Percentiles rank a stretch among this genome's conserved stretches.
phyloP scores from a whole-genome alignment of 371 early-diverging fungal genomes.

The Mortierella sp. region DNA sequence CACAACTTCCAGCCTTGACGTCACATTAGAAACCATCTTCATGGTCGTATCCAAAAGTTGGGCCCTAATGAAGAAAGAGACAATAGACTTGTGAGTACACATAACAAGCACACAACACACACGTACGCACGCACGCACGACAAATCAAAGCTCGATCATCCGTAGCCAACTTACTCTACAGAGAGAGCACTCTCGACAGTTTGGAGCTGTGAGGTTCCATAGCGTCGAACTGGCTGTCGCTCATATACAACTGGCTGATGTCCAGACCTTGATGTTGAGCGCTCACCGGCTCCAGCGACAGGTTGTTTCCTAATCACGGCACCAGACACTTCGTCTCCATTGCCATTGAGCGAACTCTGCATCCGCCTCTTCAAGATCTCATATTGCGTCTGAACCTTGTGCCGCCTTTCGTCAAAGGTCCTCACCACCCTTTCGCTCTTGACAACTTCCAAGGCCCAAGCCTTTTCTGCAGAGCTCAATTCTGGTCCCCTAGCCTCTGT shows the following conservation, averaged over 20 bases:
- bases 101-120: background rate
- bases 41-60: conserved; percentile 35
- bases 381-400: conserved; percentile 33
- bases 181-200: conserved; percentile 17
- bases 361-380: conserved; percentile 32
- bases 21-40: conserved; percentile 32
- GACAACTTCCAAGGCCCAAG: conserved; percentile 28
- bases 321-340: background rate
- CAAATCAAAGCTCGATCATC: background rate
- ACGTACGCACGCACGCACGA: background rate
- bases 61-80: conserved; percentile 6
- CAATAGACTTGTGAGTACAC: background rate
- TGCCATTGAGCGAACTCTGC: conserved; percentile 9
- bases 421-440: conserved; percentile 28
- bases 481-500: conserved; percentile 41
- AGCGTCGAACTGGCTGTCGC: conserved; percentile 10
- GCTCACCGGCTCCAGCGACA: background rate
- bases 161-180: conserved; percentile 16
- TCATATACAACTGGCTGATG: background rate
- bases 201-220: conserved; percentile 27
- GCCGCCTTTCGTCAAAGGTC: conserved; percentile 27
- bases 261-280: background rate
- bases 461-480: conserved; percentile 43
- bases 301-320: background rate
- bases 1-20: conserved; percentile 28